Base-by-base conservation (phyloP, 2,329 filamentous ascomycete genomes). In the Trichoderma sp. region DNA sequence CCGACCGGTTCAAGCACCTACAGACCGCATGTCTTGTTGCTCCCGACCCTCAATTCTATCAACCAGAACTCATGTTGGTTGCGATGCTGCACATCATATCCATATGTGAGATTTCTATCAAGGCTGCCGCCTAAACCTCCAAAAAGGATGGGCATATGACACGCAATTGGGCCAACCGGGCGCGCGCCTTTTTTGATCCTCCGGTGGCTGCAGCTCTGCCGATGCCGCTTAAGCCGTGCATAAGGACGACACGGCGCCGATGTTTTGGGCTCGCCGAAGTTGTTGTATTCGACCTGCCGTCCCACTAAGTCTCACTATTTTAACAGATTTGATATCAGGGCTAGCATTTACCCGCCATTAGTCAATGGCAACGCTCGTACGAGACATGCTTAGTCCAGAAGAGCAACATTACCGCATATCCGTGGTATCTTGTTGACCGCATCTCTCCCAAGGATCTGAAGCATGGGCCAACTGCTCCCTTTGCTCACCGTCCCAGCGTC, bases 141-240 rank as follows among this genome's bases (percentile, higher is more conserved):
- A 15, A 11, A 56, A 6, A 30, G 56, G 53, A 61, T 69, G 36
- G 9, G 11, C 60, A 63, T 56, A 39, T 63, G 68, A 63, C 58
- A 39, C 18, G 68, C 28, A 63, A 63, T 63, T 53, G 28, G 14
- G 24, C 58, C 58, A 62, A 51, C 58, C 67, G 21, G 21, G 43
- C 28, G 34, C 58, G 58, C 58, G 28, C n/a, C 21, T 24, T 24
- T 62, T 56, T 57, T 34, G 53, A 43, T 7, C 58, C 30, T 39
- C 68, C 68, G 43, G 67, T 63, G 60, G 47, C 56, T 69, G 66
- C 68, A 69, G 65, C 56, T 60, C 12, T 34, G 36, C 65, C 67
- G 58, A 8, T 70, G 68, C 68, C 67, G 67, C 32, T 63, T 70
- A 58, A 62, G 39, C 67, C 67, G 67, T 62, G 57, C 15, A 21